Conservation (phyloP, 495 filamentous ascomycete species). For the Platismatia glauca region DNA sequence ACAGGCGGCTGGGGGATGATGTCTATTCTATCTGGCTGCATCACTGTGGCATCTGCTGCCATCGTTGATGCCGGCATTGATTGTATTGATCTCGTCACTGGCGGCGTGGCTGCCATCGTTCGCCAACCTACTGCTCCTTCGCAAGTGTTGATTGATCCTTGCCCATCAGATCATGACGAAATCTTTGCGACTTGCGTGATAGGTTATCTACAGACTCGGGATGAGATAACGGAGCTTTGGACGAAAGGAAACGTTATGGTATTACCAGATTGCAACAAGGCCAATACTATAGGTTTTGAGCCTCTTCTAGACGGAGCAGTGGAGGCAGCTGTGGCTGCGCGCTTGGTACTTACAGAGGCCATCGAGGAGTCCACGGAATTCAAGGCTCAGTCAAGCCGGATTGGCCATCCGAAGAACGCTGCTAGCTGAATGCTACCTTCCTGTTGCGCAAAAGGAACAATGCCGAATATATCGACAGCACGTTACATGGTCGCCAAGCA, state of each 20-base stretch:
- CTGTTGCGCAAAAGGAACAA: neutral
- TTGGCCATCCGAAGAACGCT: conserved; percentile 24
- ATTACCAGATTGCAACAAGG: conserved; percentile 26
- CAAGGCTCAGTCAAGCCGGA: conserved; percentile 12
- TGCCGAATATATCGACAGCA: neutral
- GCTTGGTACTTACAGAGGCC: conserved; percentile 50
- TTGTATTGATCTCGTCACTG: conserved; percentile 82
- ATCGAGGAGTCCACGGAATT: conserved; percentile 44
- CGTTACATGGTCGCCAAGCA: neutral
- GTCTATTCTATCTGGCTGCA: conserved; percentile 83
- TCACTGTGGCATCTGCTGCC: conserved; percentile 91
- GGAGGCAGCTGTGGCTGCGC: conserved; percentile 50
- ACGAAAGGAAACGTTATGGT: conserved; percentile 63
- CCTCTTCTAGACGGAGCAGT: conserved; percentile 54
- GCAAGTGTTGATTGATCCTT: conserved; percentile 69
- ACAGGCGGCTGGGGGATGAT: conserved; percentile 62
- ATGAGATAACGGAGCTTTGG: conserved; percentile 93
- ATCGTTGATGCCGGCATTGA: conserved; percentile 94
- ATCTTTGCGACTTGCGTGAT: conserved; percentile 77
- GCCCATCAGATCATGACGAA: conserved; percentile 67
- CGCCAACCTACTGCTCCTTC: conserved; percentile 22
- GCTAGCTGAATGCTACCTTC: neutral
- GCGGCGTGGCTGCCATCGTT: conserved; percentile 80
- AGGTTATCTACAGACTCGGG: conserved; percentile 77
- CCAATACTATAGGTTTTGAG: conserved; percentile 35